Evolutionary conservation across 1,284 basidiomycete species (phyloP), one percentile per base, ranked within the genome.

Genomic region (Taiwanofungus camphoratus): DNA sequence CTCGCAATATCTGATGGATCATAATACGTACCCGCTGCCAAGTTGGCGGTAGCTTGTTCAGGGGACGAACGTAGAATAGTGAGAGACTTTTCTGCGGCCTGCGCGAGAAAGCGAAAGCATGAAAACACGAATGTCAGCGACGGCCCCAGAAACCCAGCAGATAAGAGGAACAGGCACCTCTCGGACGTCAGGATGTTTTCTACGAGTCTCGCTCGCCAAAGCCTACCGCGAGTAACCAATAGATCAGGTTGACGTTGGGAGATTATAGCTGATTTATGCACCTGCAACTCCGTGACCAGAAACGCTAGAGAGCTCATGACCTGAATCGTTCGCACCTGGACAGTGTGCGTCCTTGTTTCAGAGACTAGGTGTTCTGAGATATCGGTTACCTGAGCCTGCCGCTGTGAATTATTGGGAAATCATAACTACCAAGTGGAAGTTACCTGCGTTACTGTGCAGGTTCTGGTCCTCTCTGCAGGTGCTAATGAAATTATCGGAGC

Each of bases 21-120:
- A 15, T 16, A 24, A 21, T 5, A 66, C 75, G 42, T 52, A 85
- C 84, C 82, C 56, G 77, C 76, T 22, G 79, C 71, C 42, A 87
- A 62, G 52, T 73, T 75, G 11, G 72, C 67, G 18, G 74, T 79
- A 27, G 80, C 76, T 63, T 83, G 76, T 48, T 87, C 84, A 18
- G 85, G 83, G 15, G 83, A 83, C 13, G 79, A 71, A 46, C 81
- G 73, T n/a, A 92, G 69, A 13, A 92, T 81, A 5, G 85, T 76
- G 26, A 94, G 62, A 0, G 90, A 90, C 55, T 85, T 87, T 64
- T 94, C 91, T 26, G 88, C 85, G 21, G 91, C 90, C 81, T 86
- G 46, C 6, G 24, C 15, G 26, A 15, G 1, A 12, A 41, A 34
- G 16, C 38, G 26, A 21, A 16, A 5, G 26, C 1, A 27, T n/a